These are phyloP conservation scores for Aspergillus alliaceus DNA, from an alignment of 2,329 filamentous ascomycete species.

Conservation along the genomic window DNA sequence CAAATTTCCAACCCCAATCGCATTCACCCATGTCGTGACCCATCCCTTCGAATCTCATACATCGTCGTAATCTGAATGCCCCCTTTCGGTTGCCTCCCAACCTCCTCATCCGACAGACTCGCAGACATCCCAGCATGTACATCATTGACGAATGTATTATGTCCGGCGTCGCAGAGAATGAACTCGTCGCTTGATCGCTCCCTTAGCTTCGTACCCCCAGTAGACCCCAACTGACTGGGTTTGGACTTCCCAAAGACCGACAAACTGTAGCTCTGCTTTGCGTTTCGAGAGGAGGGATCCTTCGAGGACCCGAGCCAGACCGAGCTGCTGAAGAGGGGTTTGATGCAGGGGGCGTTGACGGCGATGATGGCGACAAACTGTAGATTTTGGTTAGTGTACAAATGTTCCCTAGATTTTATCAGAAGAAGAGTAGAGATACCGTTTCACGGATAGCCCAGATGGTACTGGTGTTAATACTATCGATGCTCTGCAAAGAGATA, in stretches of 20 bases:
- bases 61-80: constrained; percentile 22
- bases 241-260: constrained; percentile 10
- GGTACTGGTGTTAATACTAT: constrained; percentile 40
- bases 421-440: constrained; percentile 27
- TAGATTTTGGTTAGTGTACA: too few species aligned
- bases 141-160: background rate
- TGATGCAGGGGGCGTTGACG: constrained; percentile 45
- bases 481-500: constrained; percentile 36
- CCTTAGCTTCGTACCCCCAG: background rate
- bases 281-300: constrained; percentile 5
- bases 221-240: constrained; percentile 5
- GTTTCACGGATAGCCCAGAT: constrained; percentile 49
- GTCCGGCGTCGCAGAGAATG: constrained; percentile 5
- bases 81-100: constrained; percentile 4
- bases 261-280: constrained; percentile 8
- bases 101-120: constrained; percentile 12
- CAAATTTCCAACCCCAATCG: background rate
- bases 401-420: too few species aligned
- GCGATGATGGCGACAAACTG: constrained; percentile 49
- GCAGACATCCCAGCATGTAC: constrained; percentile 3
- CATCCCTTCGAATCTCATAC: constrained; percentile 18
- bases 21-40: background rate
- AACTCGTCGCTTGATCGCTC: constrained; percentile 12
- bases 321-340: constrained; percentile 38
- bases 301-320: constrained; percentile 15